Evolutionary conservation across 2,329 filamentous ascomycete genomes (phyloP), one percentile per base, ranked within the genome.

Genomic region (Aspergillus pseudoviridinutans): DNA sequence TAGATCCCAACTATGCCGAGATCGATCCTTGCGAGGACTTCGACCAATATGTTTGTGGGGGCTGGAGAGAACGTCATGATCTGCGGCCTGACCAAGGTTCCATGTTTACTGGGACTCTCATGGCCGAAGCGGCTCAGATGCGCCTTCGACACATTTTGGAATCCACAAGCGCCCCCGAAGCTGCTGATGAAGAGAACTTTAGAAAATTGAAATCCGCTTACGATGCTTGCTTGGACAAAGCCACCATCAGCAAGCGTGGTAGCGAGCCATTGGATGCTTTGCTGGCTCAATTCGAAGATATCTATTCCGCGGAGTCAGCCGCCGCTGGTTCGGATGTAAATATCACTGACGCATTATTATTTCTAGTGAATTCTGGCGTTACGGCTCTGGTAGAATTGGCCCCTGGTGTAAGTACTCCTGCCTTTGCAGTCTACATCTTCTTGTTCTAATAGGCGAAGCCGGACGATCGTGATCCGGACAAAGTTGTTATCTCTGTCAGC

Each of bases 1-100:
- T 88, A 14, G 82, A 84, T 17, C 82, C 85, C 7, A 76, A 85
- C 52, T 86, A 88, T 70, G 77, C 82, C 58, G 72, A 83, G 2
- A 76, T 90, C 42, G 86, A 90, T 67, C 83, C 88, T 1, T 91
- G 88, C 64, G 81, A 78, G n/a, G 74, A 89, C 66, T 91, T 91
- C 58, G 85, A 89, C 58, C 78, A 86, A 68, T 80, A 86, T 56
- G 85, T 85, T 22, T 90, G 87, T 64, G 86, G 85, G 55, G 87
- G 87, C 10, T 90, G 87, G 82, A 78, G 81, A 53, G 78, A 84
- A 24, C 79, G 77, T 9, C 83, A 89, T 72, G 86, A 89, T 64
- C 80, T 90, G 57, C 82, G 87, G 3, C 75, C 84, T 3, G 87
- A 90, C 66, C 83, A 86, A 60, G 80, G 82, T 35, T 80, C 81